Evolutionary conservation across 805 yeast species (phyloP).

Genomic region (Suhomyces emberorum): DNA sequence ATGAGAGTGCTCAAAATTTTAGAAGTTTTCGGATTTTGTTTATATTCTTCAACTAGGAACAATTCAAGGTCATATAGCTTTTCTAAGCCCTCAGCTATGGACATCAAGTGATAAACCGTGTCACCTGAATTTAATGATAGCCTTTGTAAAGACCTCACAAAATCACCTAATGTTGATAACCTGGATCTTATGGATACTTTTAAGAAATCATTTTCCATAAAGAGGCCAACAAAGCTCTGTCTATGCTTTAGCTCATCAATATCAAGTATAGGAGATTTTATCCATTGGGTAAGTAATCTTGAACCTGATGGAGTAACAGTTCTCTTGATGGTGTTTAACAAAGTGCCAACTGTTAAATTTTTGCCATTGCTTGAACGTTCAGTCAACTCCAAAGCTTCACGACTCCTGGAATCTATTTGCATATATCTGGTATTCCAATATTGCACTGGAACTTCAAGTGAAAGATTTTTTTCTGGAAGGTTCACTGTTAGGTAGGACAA

Average conservation of each 20-base stretch:
- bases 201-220: slow-evolving; percentile 21
- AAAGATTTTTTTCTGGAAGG: slow-evolving; percentile 63
- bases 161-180: slow-evolving; percentile 50
- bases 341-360: slow-evolving; percentile 60
- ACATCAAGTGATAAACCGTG: slow-evolving; percentile 25
- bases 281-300: slow-evolving; percentile 75
- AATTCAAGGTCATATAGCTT: slow-evolving; percentile 17
- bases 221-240: slow-evolving; percentile 33
- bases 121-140: slow-evolving; percentile 37
- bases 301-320: slow-evolving; percentile 84
- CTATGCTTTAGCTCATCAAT: slow-evolving; percentile 53
- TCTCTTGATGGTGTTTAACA: slow-evolving; percentile 63
- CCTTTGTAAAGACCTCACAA: slow-evolving; percentile 58
- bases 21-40: slow-evolving; percentile 17
- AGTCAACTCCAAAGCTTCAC: slow-evolving; percentile 73
- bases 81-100: slow-evolving; percentile 30
- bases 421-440: slow-evolving; percentile 51
- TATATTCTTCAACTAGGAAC: slow-evolving; percentile 18
- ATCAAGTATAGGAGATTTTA: slow-evolving; percentile 73
- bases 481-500: slow-evolving; percentile 70
- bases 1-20: slow-evolving; percentile 22
- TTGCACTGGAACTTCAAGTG: slow-evolving; percentile 64
- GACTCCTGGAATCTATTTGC: slow-evolving; percentile 78
- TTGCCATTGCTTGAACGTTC: slow-evolving; percentile 45
- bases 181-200: slow-evolving; percentile 24